Percentiles rank a stretch among this genome's conserved stretches.
phyloP scores from a whole-genome alignment of 1,284 basidiomycete genomes.

The Ustanciosporium gigantosporum region DNA sequence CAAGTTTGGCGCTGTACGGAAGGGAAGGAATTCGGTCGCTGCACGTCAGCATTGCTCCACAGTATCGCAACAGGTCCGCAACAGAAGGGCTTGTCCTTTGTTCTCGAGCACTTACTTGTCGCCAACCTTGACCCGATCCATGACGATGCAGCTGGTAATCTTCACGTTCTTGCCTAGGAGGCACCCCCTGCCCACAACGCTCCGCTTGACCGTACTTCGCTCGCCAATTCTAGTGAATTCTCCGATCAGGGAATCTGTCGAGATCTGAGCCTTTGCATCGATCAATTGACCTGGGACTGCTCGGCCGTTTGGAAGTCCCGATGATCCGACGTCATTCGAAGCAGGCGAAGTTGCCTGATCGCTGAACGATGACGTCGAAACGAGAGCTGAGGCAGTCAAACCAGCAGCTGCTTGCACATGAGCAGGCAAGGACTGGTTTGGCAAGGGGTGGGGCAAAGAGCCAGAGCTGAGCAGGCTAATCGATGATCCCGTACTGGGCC shows the following conservation, averaged over 20 bases:
- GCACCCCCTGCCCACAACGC: conserved; percentile 84
- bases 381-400: neutral
- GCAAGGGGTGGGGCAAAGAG: conserved; percentile 33
- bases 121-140: conserved; percentile 84
- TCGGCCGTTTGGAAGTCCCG: conserved; percentile 56
- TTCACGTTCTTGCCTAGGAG: conserved; percentile 83
- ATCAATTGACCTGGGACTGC: conserved; percentile 53
- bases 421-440: conserved; percentile 17
- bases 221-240: conserved; percentile 81
- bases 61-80: too few relatives aligned
- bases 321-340: too few relatives aligned
- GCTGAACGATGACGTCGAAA: conserved; percentile 63
- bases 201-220: conserved; percentile 81
- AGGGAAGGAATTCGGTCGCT: too few relatives aligned
- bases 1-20: conserved; percentile 76
- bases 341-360: too few relatives aligned
- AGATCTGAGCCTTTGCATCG: conserved; percentile 80
- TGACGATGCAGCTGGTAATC: conserved; percentile 80
- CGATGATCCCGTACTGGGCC: neutral
- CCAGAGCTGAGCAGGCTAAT: conserved; percentile 1
- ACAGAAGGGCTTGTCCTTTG: neutral
- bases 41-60: too few relatives aligned
- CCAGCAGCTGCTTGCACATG: neutral
- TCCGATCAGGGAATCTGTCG: conserved; percentile 80
- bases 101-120: conserved; percentile 72